Base-by-base conservation (phyloP, 495 filamentous ascomycete species). In the Tuber microsphaerosporum region DNA sequence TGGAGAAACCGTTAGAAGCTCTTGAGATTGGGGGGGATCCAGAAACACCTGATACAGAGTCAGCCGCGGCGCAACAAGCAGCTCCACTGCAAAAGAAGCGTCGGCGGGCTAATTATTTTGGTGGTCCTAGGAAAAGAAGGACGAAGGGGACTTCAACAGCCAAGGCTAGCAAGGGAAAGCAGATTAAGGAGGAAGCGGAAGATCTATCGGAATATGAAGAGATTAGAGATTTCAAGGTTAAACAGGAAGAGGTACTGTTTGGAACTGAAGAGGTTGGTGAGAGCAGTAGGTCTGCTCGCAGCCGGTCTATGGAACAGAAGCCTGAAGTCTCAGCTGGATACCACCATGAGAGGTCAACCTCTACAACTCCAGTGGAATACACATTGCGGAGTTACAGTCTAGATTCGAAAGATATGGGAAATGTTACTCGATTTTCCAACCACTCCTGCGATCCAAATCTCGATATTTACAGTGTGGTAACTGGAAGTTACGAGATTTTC, bases 381-480 rank as follows among this genome's bases (percentile, higher is more conserved):
- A 56, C 2, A 22, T 7, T n/a, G 22, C 48, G 1, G 22, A 56
- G 56, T 4, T 61, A 61, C n/a, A 61, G n/a, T 31, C 8, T 61
- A 10, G 56, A 61, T 61, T 61, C 56, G n/a, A 61, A 31, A 61
- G 56, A 61, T 14, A 61, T 61, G 56, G 56, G 56, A 2, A 61
- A 61, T 31, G 56, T 61, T 14, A 61, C 56, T 16, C 56, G 56
- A 16, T 61, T 61, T 16, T 61, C 56, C 10, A 61, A 61, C 56
- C 56, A 61, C 56, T 61, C 56, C n/a, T 61, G 56, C 56, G 56
- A 61, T 6, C 56, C 56, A 14, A 61, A 61, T 26, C 56, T 61
- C n/a, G 56, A 61, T 61, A 61, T 61, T 26, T 61, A 61, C 56
- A 61, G 56, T 31, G 56, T 61, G n/a, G 26, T 61, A 31, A 61